Evolutionary conservation across 164 flowering plant genomes (phyloP).

Genomic region (Chloranthus sessilifolius): DNA sequence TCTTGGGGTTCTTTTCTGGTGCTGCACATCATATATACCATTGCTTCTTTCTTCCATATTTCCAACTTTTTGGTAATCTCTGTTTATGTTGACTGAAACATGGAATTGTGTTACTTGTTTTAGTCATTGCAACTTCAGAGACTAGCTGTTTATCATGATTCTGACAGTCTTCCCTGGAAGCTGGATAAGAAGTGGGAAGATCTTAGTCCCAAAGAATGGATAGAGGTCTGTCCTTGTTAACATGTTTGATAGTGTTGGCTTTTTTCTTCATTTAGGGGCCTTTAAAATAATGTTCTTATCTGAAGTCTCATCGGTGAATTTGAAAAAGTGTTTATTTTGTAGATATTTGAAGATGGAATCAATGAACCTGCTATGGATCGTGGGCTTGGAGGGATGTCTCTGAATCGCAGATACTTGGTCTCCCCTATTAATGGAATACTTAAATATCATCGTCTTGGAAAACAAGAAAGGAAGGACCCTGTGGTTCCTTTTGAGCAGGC

Average conservation of each 20-base stretch:
- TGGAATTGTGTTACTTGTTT: slow-evolving; percentile 9
- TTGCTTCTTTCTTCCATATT: not conserved
- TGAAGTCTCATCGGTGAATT: no score
- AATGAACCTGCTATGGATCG: slow-evolving; percentile 43
- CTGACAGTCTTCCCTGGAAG: slow-evolving; percentile 71
- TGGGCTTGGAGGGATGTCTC: slow-evolving; percentile 64
- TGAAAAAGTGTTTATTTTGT: not conserved
- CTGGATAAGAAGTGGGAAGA: slow-evolving; percentile 85
- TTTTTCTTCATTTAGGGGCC: not conserved
- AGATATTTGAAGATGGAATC: slow-evolving; percentile 97
- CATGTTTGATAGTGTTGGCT: not conserved
- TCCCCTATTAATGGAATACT: slow-evolving; percentile 93
- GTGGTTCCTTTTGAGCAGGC: slow-evolving; percentile 90
- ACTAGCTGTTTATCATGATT: slow-evolving; percentile 94
- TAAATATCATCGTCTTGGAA: slow-evolving; percentile 91
- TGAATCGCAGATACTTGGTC: slow-evolving; percentile 65
- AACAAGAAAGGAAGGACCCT: slow-evolving; percentile 84
- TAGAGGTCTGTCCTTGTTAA: slow-evolving; percentile 59
- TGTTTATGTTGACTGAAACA: slow-evolving; percentile 2
- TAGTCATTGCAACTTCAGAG: slow-evolving; percentile 97
- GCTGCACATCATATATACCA: no score
- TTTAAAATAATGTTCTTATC: not conserved
- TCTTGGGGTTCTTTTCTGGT: no score
- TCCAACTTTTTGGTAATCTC: not conserved
- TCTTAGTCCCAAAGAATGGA: slow-evolving; percentile 83